phyloP scores from a whole-genome alignment of 108 stramenopile genomes.

The Stephanodiscus minutulus region DNA sequence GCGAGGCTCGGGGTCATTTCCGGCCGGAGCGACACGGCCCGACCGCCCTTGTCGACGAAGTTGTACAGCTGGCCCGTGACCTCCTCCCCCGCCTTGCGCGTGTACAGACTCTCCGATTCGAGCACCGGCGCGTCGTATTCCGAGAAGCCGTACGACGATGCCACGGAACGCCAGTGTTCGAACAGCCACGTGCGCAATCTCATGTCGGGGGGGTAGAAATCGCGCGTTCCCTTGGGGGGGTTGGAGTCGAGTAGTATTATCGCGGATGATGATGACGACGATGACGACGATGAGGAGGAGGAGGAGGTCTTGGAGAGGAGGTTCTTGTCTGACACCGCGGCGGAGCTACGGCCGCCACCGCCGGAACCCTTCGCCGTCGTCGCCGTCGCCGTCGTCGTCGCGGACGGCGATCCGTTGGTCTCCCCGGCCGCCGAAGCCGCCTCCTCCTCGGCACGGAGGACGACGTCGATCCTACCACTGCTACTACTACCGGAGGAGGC shows the following conservation, averaged over 20 bases:
- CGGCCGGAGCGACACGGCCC: slow-evolving; percentile 84
- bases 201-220: slow-evolving; percentile 97
- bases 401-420: not conserved
- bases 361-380: not conserved
- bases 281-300: slow-evolving; percentile 15
- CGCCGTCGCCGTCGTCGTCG: not conserved
- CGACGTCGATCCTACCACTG: no score
- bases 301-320: slow-evolving; percentile 55
- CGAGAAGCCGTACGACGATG: slow-evolving; percentile 83
- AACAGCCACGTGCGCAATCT: slow-evolving; percentile 94
- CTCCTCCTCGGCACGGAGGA: not conserved
- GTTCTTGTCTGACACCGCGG: slow-evolving; percentile 73
- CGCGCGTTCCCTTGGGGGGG: slow-evolving; percentile 96
- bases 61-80: slow-evolving; percentile 97
- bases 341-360: slow-evolving; percentile 75
- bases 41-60: slow-evolving; percentile 96
- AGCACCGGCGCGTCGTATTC: slow-evolving; percentile 98
- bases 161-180: slow-evolving; percentile 85
- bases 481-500: no score
- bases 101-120: slow-evolving; percentile 90
- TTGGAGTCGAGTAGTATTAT: slow-evolving; percentile 90
- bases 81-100: slow-evolving; percentile 98
- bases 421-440: not conserved
- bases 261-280: slow-evolving; percentile 5
- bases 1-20: slow-evolving; percentile 99